These are phyloP conservation scores for Nannochloris sp. DNA, from an alignment of 139 green algal genomes.

Conservation along the genomic window DNA sequence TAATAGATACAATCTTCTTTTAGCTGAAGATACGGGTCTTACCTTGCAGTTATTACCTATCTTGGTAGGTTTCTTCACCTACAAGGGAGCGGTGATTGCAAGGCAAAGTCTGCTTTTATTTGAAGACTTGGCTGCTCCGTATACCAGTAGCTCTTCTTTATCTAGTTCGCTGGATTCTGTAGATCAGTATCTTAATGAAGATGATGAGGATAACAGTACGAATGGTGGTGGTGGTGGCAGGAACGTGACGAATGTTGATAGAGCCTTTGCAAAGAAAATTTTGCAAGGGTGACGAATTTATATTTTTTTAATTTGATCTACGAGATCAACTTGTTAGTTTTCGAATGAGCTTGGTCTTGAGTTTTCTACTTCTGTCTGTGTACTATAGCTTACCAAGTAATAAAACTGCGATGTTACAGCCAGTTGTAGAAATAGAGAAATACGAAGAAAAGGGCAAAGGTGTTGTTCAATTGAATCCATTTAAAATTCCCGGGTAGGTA, in stretches of 20 bases:
- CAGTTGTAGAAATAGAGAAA: too few species aligned
- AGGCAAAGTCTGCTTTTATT: slow-evolving; percentile 31
- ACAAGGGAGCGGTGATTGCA: slow-evolving; percentile 77
- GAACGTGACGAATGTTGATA: not conserved
- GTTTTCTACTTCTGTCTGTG: too few species aligned
- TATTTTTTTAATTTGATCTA: too few species aligned
- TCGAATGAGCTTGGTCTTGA: too few species aligned
- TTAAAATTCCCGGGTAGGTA: too few species aligned
- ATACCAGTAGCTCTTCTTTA: too few species aligned
- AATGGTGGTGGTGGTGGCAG: not conserved
- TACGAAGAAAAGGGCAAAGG: not conserved
- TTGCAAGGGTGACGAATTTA: not conserved
- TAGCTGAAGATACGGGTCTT: slow-evolving; percentile 53
- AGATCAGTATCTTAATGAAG: not conserved
- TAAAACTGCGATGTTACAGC: too few species aligned
- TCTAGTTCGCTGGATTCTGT: too few species aligned
- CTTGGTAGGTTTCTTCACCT: slow-evolving; percentile 94
- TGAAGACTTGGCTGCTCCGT: slow-evolving; percentile 13
- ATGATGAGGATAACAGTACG: not conserved
- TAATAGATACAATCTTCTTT: slow-evolving; percentile 58
- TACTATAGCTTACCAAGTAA: too few species aligned
- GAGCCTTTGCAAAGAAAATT: not conserved
- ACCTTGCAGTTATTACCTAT: slow-evolving; percentile 81
- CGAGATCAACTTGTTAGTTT: too few species aligned
- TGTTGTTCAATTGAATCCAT: too few species aligned